phyloP scores from a whole-genome alignment of 2,329 filamentous ascomycete genomes.

The Aspergillus japonicus region DNA sequence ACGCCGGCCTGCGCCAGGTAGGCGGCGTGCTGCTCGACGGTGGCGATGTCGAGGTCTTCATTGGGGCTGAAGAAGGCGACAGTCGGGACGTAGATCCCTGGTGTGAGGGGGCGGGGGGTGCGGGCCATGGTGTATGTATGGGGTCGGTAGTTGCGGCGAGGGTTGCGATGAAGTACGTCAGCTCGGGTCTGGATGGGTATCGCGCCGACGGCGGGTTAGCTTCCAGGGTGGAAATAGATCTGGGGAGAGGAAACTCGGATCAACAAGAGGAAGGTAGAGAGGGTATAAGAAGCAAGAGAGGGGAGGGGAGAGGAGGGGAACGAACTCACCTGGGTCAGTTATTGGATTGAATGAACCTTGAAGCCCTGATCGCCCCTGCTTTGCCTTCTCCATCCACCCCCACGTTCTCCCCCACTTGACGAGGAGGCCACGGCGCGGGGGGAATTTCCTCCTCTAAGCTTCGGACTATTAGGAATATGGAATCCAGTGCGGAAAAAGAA shows the following conservation, averaged over 20 bases:
- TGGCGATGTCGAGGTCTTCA: conserved; percentile 65
- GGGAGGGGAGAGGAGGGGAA: too few species aligned
- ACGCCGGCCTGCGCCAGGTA: conserved; percentile 71
- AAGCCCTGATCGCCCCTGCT: background rate
- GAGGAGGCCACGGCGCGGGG: background rate
- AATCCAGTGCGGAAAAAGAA: background rate
- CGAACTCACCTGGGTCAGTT: background rate
- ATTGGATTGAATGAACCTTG: background rate
- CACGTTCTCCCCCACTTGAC: background rate
- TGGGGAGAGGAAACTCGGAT: background rate
- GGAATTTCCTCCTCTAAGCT: background rate
- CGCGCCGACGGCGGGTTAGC: background rate
- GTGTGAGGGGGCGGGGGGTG: conserved; percentile 29
- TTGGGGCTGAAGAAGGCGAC: conserved; percentile 68
- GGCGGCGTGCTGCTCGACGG: conserved; percentile 60
- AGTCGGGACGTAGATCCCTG: conserved; percentile 70
- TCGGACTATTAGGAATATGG: background rate
- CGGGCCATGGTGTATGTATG: conserved; percentile 19
- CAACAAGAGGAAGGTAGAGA: background rate
- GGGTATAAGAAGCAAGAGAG: background rate
- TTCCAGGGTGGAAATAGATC: background rate
- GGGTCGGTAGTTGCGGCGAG: background rate
- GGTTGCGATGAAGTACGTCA: background rate
- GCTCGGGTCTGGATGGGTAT: too few species aligned
- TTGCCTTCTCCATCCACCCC: background rate